These are phyloP conservation scores for Chaetomiaceae sp. DNA, from an alignment of 2,329 filamentous ascomycete species.

Conservation along the genomic window DNA sequence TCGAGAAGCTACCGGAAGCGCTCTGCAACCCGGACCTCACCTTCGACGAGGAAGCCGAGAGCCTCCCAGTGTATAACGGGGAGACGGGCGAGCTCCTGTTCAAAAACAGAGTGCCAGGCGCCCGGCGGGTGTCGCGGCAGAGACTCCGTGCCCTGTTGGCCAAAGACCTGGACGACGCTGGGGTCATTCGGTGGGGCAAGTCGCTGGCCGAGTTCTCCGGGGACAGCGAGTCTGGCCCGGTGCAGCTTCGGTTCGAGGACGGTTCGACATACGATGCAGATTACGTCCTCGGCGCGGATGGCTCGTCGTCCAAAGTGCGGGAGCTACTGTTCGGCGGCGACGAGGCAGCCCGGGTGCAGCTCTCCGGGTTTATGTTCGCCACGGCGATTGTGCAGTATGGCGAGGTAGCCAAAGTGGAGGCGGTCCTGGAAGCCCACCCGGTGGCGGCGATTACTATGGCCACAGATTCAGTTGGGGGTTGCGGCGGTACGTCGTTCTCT, in stretches of 20 bases:
- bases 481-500: constrained; percentile 29
- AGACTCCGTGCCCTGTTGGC: constrained; percentile 33
- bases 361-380: constrained; percentile 32
- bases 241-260: constrained; percentile 29
- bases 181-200: constrained; percentile 31
- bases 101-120: constrained; percentile 31
- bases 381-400: constrained; percentile 28
- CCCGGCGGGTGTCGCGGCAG: constrained; percentile 34
- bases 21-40: constrained; percentile 35
- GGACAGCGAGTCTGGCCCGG: constrained; percentile 1
- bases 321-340: constrained; percentile 28
- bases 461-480: constrained; percentile 27
- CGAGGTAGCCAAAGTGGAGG: constrained; percentile 28
- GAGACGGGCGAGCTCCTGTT: constrained; percentile 36
- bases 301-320: constrained; percentile 30
- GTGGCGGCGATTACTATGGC: constrained; percentile 32
- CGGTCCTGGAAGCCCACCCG: constrained; percentile 30
- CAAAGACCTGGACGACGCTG: constrained; percentile 28
- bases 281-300: constrained; percentile 34
- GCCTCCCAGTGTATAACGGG: constrained; percentile 33
- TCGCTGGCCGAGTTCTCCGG: constrained; percentile 16
- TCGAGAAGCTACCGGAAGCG: constrained; percentile 29
- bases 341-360: constrained; percentile 23
- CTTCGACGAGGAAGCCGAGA: constrained; percentile 32
- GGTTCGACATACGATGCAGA: constrained; percentile 25